Evolutionary conservation across 306 rosid genomes (phyloP).

Genomic region (Sesbania bispinosa): DNA sequence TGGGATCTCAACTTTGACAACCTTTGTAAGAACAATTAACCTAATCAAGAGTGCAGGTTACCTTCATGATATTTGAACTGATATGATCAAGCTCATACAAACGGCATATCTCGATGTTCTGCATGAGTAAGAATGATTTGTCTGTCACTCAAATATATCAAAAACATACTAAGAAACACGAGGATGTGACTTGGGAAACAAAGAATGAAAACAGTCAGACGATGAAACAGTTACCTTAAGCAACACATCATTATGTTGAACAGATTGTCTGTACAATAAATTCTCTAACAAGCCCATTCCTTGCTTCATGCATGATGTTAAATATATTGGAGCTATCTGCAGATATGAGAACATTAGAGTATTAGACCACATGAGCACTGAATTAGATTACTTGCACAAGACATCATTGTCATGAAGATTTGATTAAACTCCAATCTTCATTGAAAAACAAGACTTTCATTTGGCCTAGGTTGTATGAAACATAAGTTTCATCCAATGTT

Average conservation of each 20-base stretch:
- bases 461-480: background rate
- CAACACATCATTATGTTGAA: constrained; percentile 58
- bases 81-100: constrained; percentile 66
- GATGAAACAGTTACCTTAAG: constrained; percentile 62
- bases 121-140: constrained; percentile 28
- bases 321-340: constrained; percentile 96
- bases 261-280: constrained; percentile 68
- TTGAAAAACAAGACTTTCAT: background rate
- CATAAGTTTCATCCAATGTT: background rate
- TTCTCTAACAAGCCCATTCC: constrained; percentile 87
- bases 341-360: constrained; percentile 32
- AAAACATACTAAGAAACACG: constrained; percentile 3
- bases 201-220: constrained; percentile 10
- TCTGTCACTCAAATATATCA: constrained; percentile 30
- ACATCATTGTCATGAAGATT: background rate
- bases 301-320: constrained; percentile 90
- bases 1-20: no score
- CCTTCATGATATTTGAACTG: constrained; percentile 85
- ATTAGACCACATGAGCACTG: constrained; percentile 28
- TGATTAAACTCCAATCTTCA: background rate
- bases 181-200: constrained; percentile 4
- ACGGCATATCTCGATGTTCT: constrained; percentile 93
- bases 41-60: constrained; percentile 28
- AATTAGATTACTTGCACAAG: constrained; percentile 14
- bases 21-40: constrained; percentile 13